These are phyloP conservation scores for Phoenix roebelenii DNA, from an alignment of 176 grass and related monocot species.

Conservation along the genomic window DNA sequence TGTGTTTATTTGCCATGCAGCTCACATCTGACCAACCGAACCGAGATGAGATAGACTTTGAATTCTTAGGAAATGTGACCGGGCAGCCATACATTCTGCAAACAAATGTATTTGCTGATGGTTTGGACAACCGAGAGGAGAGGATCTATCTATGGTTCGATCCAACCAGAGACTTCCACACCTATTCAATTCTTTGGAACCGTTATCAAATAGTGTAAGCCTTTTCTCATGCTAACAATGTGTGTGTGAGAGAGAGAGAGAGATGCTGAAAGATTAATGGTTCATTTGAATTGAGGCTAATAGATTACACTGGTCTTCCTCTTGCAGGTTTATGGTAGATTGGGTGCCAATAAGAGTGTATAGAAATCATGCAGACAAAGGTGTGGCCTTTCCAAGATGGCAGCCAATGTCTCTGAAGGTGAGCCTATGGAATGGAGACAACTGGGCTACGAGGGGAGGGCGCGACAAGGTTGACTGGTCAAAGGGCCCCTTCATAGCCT, in stretches of 20 bases:
- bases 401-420: constrained; percentile 21
- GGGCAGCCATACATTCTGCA: constrained; percentile 34
- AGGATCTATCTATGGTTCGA: constrained; percentile 32
- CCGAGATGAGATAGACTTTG: constrained; percentile 33
- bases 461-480: constrained; percentile 27
- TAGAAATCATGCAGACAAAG: constrained; percentile 15
- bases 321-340: constrained; percentile 21
- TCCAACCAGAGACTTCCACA: constrained; percentile 30
- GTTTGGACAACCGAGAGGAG: constrained; percentile 21
- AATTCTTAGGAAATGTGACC: constrained; percentile 29
- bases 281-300: too few relatives aligned
- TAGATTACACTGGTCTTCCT: too few relatives aligned
- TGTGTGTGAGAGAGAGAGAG: too few relatives aligned
- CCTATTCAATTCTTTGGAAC: constrained; percentile 29
- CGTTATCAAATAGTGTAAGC: constrained; percentile 31
- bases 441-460: constrained; percentile 16
- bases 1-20: neutral
- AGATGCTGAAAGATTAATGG: too few relatives aligned
- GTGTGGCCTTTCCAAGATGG: constrained; percentile 4
- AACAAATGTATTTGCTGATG: constrained; percentile 25
- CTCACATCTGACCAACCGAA: constrained; percentile 24
- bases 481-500: constrained; percentile 24
- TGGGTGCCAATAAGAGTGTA: constrained; percentile 21
- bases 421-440: constrained; percentile 20
- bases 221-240: neutral